Base-by-base conservation (phyloP, 768 basidiomycete species). In the Calocybe gangraenosa region DNA sequence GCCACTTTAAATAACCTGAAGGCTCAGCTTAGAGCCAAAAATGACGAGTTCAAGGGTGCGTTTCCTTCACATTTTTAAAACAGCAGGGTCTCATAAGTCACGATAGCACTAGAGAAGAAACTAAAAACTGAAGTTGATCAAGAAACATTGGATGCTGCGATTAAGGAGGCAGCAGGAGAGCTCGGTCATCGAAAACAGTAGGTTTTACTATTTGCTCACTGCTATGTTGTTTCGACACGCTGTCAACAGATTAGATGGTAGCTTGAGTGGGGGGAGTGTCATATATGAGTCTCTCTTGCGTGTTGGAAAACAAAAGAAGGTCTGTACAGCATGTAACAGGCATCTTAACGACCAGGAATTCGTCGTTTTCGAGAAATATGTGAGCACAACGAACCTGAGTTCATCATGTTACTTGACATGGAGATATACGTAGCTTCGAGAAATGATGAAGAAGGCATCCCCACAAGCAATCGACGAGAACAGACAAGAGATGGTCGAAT, bases 261-360 rank as follows among this genome's bases (percentile, higher is more conserved):
- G 46, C 30, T 49, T 59, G 21, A 53, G 58, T 22, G 67, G 66
- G 10, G 61, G 63, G 2, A 65, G 62, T 30, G 42, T 61, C 18
- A 69, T 75, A 28, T 94, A 79, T 46, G 68, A 81, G 46, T 59
- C 61, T 1, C 54, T 89, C 22, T 69, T 91, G 32, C 64, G 68
- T 13, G 61, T 64, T 1, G 89, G 86, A 25, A 78, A 77, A 58
- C 66, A 71, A 40, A 77, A 83, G 50, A 82, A 85, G 56, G 62
- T 71, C 0, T 99, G 95, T 56, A 69, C 77, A 9, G 82, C 81
- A 7, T 98, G 95, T 59, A 80, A 82, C 54, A 78, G 93, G 1
- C 70, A 69, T 31, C 65, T 97, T 58, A 66, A 75, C 17, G 73
- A 75, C 40, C 57, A 62, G 9, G 73, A 76, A 48, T 50, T 74